These are phyloP conservation scores for Nicotiana paniculata DNA, from an alignment of 257 asterid genomes.

Conservation along the genomic window DNA sequence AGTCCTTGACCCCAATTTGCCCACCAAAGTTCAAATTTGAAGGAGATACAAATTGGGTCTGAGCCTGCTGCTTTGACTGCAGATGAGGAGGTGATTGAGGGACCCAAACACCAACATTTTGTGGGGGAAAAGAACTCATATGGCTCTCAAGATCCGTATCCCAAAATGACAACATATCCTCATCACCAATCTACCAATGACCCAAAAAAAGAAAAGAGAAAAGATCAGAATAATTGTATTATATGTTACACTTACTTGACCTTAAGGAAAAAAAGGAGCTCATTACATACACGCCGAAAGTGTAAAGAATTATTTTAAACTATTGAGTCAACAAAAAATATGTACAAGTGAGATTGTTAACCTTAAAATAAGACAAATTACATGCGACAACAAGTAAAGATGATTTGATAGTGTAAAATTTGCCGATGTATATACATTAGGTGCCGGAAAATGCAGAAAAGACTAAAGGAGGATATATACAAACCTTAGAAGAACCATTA, in stretches of 20 bases:
- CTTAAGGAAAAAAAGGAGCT: too few relatives aligned
- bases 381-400: too few relatives aligned
- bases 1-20: conserved; percentile 23
- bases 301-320: too few relatives aligned
- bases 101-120: conserved; percentile 51
- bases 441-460: not conserved
- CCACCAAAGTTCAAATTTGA: conserved; percentile 20
- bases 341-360: too few relatives aligned
- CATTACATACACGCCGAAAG: too few relatives aligned
- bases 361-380: too few relatives aligned
- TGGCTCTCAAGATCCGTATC: conserved; percentile 25
- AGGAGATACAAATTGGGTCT: conserved; percentile 17
- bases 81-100: conserved; percentile 31
- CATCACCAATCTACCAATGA: conserved; percentile 22
- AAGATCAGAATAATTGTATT: not conserved
- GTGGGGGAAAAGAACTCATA: conserved; percentile 21
- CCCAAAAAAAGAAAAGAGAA: not conserved
- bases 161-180: conserved; percentile 37
- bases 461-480: not conserved
- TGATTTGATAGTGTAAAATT: too few relatives aligned
- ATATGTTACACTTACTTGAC: too few relatives aligned
- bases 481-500: conserved; percentile 35
- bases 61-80: conserved; percentile 10
- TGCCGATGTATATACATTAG: too few relatives aligned
- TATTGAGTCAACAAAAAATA: too few relatives aligned